Percentiles rank a stretch among this genome's conserved stretches.
Conservation (phyloP, 352 stramenopile species). For the Phytophthora melonis region DNA sequence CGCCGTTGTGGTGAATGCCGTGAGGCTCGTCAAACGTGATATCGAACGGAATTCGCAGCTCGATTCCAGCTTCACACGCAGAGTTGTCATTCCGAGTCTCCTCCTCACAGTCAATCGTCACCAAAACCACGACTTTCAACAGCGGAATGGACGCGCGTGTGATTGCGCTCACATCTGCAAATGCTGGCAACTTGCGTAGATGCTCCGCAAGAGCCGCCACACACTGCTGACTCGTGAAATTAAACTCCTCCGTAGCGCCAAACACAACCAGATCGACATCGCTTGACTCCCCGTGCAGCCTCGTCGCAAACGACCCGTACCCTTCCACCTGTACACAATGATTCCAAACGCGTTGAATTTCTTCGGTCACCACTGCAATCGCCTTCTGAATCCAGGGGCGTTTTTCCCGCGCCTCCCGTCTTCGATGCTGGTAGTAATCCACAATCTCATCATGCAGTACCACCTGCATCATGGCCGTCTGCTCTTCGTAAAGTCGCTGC, state of each 20-base stretch:
- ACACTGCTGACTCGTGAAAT: constrained; percentile 64
- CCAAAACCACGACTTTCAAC: constrained; percentile 73
- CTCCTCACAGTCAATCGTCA: constrained; percentile 30
- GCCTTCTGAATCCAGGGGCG: constrained; percentile 60
- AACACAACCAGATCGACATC: constrained; percentile 89
- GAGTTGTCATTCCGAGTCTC: neutral
- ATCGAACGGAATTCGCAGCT: constrained; percentile 73
- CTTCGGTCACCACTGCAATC: constrained; percentile 53
- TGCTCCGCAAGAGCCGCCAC: constrained; percentile 48
- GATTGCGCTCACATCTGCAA: constrained; percentile 75
- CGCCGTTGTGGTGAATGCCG: constrained; percentile 67
- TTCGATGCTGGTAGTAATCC: constrained; percentile 61
- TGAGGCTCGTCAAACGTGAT: constrained; percentile 86
- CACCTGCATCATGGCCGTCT: constrained; percentile 79
- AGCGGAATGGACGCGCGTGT: constrained; percentile 79
- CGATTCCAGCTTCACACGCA: neutral
- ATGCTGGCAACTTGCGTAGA: constrained; percentile 33
- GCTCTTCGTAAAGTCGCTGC: constrained; percentile 84
- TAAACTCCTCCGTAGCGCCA: constrained; percentile 57
- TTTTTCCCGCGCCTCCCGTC: constrained; percentile 45
- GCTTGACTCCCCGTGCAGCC: constrained; percentile 68
- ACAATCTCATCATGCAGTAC: constrained; percentile 84
- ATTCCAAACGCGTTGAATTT: constrained; percentile 64
- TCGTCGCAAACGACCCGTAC: constrained; percentile 82
- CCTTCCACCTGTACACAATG: constrained; percentile 57